phyloP scores from a whole-genome alignment of 192 early-diverging fungal species.

The Umbelopsis sp. region DNA sequence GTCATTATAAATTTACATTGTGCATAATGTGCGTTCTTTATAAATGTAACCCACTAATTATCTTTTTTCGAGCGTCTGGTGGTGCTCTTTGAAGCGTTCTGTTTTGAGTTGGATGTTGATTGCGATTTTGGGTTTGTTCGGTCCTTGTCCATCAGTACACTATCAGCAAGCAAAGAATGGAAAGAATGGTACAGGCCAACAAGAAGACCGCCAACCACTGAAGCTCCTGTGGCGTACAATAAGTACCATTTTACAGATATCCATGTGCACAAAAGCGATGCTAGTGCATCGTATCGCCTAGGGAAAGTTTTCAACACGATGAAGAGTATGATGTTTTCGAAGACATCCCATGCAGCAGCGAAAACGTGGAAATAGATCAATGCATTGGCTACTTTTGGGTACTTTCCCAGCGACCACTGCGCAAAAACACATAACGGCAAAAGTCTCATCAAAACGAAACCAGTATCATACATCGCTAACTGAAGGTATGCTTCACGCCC shows the following conservation, averaged over 20 bases:
- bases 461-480: constrained; percentile 27
- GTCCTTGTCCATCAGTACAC: constrained; percentile 41
- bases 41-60: neutral
- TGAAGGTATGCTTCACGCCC: constrained; percentile 8
- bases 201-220: constrained; percentile 20
- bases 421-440: constrained; percentile 26
- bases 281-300: constrained; percentile 11
- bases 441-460: constrained; percentile 28
- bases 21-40: neutral
- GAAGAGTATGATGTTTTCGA: constrained; percentile 26
- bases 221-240: constrained; percentile 13
- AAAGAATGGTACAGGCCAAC: constrained; percentile 36
- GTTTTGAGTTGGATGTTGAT: neutral
- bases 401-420: constrained; percentile 22
- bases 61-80: neutral
- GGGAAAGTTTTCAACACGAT: constrained; percentile 24
- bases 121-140: neutral
- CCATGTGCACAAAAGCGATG: neutral
- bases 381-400: constrained; percentile 19
- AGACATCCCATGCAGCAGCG: constrained; percentile 18
- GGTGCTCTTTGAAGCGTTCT: neutral
- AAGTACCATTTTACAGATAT: constrained; percentile 30
- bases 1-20: neutral
- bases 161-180: constrained; percentile 34
- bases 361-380: constrained; percentile 30